Conservation (phyloP, 176 grass and related monocot genomes). For the Otatea glauca region DNA sequence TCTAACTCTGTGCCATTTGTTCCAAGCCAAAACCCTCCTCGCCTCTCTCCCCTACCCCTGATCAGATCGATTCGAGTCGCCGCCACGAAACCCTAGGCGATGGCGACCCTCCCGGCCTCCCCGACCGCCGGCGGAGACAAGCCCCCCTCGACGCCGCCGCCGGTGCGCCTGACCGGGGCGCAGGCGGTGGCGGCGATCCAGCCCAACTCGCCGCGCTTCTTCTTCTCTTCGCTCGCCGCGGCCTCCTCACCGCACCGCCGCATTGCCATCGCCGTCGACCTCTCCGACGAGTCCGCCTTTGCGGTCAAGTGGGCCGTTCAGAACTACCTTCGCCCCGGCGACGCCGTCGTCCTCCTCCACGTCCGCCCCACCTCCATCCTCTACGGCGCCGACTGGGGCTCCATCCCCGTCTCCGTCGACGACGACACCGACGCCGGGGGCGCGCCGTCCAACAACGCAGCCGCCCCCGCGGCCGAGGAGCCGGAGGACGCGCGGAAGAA, state of each 20-base stretch:
- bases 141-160: constrained; percentile 24
- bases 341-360: constrained; percentile 88
- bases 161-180: constrained; percentile 34
- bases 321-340: constrained; percentile 92
- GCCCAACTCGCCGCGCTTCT: constrained; percentile 61
- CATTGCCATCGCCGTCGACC: constrained; percentile 90
- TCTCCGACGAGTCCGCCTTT: constrained; percentile 92
- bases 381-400: constrained; percentile 94
- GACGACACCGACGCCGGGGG: constrained; percentile 8
- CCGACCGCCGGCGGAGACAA: constrained; percentile 41
- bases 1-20: not conserved
- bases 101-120: constrained; percentile 57
- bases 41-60: not conserved
- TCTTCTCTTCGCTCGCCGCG: constrained; percentile 61
- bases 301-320: constrained; percentile 89
- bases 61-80: constrained; percentile 36
- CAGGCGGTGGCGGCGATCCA: constrained; percentile 60
- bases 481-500: constrained; percentile 62
- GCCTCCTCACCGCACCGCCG: constrained; percentile 63
- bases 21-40: constrained; percentile 33
- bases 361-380: constrained; percentile 80
- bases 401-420: constrained; percentile 60
- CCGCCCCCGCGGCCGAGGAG: constrained; percentile 25
- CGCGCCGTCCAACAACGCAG: not conserved
- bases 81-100: constrained; percentile 24